Conservation (phyloP, 305 asterid genomes). For the Ilex paraguariensis region DNA sequence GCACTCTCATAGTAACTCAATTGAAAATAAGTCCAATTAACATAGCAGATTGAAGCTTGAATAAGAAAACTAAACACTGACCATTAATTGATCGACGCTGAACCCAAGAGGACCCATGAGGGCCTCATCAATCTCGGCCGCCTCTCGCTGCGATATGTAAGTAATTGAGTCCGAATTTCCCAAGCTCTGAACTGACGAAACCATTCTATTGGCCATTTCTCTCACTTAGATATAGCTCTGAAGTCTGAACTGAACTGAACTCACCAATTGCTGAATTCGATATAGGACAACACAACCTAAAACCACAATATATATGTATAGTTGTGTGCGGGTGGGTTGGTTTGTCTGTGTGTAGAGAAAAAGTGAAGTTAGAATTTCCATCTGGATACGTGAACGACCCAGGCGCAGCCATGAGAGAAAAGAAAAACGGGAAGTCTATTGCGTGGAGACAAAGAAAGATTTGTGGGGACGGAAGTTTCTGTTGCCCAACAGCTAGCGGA, state of each 20-base stretch:
- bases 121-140: conserved; percentile 78
- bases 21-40: background rate
- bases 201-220: conserved; percentile 40
- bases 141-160: conserved; percentile 68
- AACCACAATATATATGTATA: conserved; percentile 8
- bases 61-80: conserved; percentile 4
- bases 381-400: no score
- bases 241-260: conserved; percentile 14
- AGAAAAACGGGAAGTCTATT: no score
- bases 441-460: no score
- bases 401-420: no score
- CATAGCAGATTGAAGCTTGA: background rate
- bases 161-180: conserved; percentile 51
- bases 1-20: no score
- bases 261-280: conserved; percentile 26
- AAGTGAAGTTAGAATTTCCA: no score
- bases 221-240: conserved; percentile 25
- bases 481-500: no score
- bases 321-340: background rate
- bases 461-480: no score
- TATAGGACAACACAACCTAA: conserved; percentile 6
- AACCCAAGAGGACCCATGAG: conserved; percentile 96
- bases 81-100: conserved; percentile 97
- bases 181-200: conserved; percentile 33
- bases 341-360: background rate